phyloP scores from a whole-genome alignment of 2,329 filamentous ascomycete genomes.

The Cyphellophora europaea region DNA sequence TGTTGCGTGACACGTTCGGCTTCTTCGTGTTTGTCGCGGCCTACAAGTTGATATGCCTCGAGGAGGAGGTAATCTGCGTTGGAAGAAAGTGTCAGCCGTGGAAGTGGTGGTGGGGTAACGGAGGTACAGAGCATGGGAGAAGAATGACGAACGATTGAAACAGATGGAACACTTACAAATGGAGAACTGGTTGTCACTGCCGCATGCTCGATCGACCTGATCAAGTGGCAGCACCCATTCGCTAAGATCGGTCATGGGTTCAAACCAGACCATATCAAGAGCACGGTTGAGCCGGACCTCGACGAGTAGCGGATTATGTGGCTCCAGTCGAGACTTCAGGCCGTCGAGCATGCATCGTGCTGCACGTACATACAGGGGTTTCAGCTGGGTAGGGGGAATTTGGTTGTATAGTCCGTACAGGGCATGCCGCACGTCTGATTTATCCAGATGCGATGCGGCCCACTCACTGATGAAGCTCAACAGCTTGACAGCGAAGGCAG shows the following conservation, averaged over 20 bases:
- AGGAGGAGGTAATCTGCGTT: constrained; percentile 11
- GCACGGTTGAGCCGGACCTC: constrained; percentile 13
- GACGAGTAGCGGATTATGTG: constrained; percentile 9
- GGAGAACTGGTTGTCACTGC: constrained; percentile 6
- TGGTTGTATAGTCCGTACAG: constrained; percentile 11
- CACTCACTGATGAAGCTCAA: constrained; percentile 6
- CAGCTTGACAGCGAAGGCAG: constrained; percentile 4
- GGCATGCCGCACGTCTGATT: constrained; percentile 8
- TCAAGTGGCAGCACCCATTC: constrained; percentile 10
- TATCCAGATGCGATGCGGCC: constrained; percentile 8
- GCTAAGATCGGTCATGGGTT: constrained; percentile 6
- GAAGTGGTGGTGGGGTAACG: too few relatives aligned
- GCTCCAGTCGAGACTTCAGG: constrained; percentile 11
- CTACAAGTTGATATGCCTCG: constrained; percentile 11
- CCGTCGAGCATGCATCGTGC: constrained; percentile 10
- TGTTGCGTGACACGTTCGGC: constrained; percentile 6
- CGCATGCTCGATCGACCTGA: constrained; percentile 8
- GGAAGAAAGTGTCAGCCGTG: too few relatives aligned
- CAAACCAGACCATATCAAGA: constrained; percentile 12
- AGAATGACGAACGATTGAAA: too few relatives aligned
- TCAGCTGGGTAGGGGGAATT: constrained; percentile 7
- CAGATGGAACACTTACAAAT: too few relatives aligned
- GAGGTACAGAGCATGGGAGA: too few relatives aligned
- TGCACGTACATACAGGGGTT: constrained; percentile 8
- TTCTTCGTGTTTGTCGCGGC: constrained; percentile 3